A percentile compares a stretch with the other conserved stretches of the same genome.
These are phyloP conservation scores for Paraphoma chrysanthemicola DNA, from an alignment of 2,329 filamentous ascomycete species.

Conservation along the genomic window DNA sequence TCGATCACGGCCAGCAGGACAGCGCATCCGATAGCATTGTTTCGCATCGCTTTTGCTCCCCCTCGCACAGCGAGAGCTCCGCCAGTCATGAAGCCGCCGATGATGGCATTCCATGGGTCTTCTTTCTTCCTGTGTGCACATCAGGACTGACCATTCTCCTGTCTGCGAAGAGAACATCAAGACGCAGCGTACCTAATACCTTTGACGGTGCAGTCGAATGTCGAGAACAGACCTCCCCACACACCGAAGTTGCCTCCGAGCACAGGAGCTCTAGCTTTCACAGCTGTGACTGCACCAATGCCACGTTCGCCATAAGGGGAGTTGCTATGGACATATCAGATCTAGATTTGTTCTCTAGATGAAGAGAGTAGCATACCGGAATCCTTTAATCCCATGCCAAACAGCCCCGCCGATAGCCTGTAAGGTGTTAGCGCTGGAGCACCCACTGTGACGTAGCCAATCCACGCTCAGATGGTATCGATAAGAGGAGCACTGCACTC, in stretches of 20 bases:
- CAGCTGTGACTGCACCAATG: slow-evolving; percentile 90
- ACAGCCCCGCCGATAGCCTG: slow-evolving; percentile 59
- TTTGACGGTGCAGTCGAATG: slow-evolving; percentile 96
- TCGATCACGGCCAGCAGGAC: slow-evolving; percentile 94
- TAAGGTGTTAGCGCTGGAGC: slow-evolving; percentile 13
- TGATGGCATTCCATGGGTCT: slow-evolving; percentile 98
- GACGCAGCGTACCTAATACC: slow-evolving; percentile 61
- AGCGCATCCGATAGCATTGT: slow-evolving; percentile 94
- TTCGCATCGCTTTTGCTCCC: slow-evolving; percentile 87
- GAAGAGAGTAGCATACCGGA: neutral
- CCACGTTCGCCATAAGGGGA: slow-evolving; percentile 82
- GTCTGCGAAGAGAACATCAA: neutral
- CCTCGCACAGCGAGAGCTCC: slow-evolving; percentile 90
- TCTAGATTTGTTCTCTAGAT: neutral
- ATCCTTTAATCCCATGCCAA: slow-evolving; percentile 78
- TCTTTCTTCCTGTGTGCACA: slow-evolving; percentile 73
- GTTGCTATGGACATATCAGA: slow-evolving; percentile 22
- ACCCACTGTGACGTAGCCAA: slow-evolving; percentile 3
- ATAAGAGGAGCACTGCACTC: slow-evolving; percentile 58
- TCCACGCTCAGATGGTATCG: neutral
- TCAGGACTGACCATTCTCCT: neutral
- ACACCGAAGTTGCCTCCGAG: slow-evolving; percentile 97
- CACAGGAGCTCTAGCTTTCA: slow-evolving; percentile 95
- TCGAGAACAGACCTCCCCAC: slow-evolving; percentile 94
- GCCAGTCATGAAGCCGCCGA: slow-evolving; percentile 89